Percentiles rank a stretch among this genome's conserved stretches.
Conservation (phyloP, 805 yeast species). For the Pichia exigua region DNA sequence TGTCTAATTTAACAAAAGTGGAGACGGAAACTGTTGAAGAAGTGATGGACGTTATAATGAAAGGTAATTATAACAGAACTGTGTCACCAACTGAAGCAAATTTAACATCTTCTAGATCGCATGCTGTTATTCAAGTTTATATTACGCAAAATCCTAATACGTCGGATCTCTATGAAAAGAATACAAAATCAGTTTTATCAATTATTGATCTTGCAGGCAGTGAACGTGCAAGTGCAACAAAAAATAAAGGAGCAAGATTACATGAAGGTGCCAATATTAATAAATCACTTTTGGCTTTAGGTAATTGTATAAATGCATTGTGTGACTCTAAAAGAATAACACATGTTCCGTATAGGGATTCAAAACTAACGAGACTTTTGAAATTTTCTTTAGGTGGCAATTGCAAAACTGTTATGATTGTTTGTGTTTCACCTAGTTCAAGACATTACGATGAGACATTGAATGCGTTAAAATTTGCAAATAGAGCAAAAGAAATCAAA, state of each 20-base stretch:
- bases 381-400: constrained; percentile 91
- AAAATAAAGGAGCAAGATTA: constrained; percentile 71
- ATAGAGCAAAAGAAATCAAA: constrained; percentile 84
- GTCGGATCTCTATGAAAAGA: constrained; percentile 57
- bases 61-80: constrained; percentile 71
- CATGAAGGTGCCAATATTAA: constrained; percentile 93
- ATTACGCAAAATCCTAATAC: constrained; percentile 51
- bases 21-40: constrained; percentile 56
- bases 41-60: constrained; percentile 67
- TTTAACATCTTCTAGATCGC: constrained; percentile 84
- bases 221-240: constrained; percentile 87
- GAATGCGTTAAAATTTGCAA: constrained; percentile 85
- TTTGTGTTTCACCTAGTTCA: constrained; percentile 82
- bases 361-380: constrained; percentile 77
- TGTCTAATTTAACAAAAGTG: constrained; percentile 61
- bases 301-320: constrained; percentile 88
- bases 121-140: constrained; percentile 83
- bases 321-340: constrained; percentile 60
- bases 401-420: constrained; percentile 94
- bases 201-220: constrained; percentile 93
- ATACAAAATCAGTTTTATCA: constrained; percentile 70
- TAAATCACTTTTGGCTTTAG: constrained; percentile 78
- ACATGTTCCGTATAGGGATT: constrained; percentile 88
- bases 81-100: constrained; percentile 88
- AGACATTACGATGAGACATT: constrained; percentile 88